Evolutionary conservation across 306 rosid genomes (phyloP), one percentile per base, ranked within the genome.

Genomic region (Heteromeles arbutifolia): DNA sequence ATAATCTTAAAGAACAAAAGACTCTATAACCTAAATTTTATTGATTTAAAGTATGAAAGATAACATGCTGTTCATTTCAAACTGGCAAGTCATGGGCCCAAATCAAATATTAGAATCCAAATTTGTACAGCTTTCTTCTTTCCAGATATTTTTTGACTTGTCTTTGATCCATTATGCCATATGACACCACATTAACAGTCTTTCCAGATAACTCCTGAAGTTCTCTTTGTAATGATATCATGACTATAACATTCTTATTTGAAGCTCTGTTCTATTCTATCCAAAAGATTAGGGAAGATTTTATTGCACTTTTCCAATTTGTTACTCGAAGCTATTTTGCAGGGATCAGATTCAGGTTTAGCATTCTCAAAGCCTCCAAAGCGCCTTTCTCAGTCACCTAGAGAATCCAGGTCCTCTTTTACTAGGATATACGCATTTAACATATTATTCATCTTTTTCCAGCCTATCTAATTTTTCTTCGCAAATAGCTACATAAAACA

Each of bases 281-380:
- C 65, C 65, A 22, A 45, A 50, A 26, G 70, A 52, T 73, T 76
- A 17, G 44, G 43, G 74, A 57, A 79, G 56, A 65, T 19, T 72
- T 74, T 74, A 54, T 67, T 66, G 11, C 59, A 25, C 52, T 73
- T 80, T 45, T 66, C 29, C 22, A 74, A 70, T 71, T 75, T 75
- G 77, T 73, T 58, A 39, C 37, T 70, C 61, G 25, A 80, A 41
- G 77, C 76, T 41, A 72, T 74, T 77, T 79, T 81, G 67, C 96
- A 92, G 99, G 85, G 74, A 74, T 70, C 87, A 48, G 84, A 79
- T 82, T 81, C 90, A 79, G 92, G 87, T 83, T 73, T 82, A 65
- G 81, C 76, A 74, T 81, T 80, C 65, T 71, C 79, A 78, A 90
- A 85, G 87, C 78, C 97, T 79, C 82, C 75, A 65, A 90, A 90